Base-by-base conservation (phyloP, 768 basidiomycete genomes). In the Leucocoprinus sp. region DNA sequence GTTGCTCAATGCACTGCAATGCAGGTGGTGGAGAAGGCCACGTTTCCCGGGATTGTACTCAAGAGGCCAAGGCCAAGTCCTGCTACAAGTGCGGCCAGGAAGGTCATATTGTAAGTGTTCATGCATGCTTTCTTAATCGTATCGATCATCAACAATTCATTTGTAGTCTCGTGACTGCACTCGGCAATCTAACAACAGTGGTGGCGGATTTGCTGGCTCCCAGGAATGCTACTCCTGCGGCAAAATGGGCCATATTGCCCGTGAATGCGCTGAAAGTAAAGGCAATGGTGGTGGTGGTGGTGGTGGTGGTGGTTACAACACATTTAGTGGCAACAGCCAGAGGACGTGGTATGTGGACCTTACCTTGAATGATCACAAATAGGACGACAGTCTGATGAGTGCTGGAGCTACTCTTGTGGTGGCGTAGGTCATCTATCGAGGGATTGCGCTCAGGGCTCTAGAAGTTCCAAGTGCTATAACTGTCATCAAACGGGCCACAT, bases 61-160 rank as follows among this genome's bases (percentile, higher is more conserved):
- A 68, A 57, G 87, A 85, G 55, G 67, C 81, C 45, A 90, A 91
- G 64, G 72, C 87, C 48, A 93, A 91, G 63, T 68, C 82, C 2
- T 93, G 91, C 74, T 92, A 92, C 75, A 84, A 83, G 64, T 93
- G 90, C 60, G 80, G 80, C 24, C 71, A 73, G 54, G 83, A 84
- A 58, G 90, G 89, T 15, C 90, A 93, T 59, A 80, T 93, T 54
- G 88, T 91, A 50, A 59, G 80, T 72, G n/a, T 17, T 6, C 11
- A 8, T 9, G 18, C 6, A 12, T n/a, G 17, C 4, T 3, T 21
- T 26, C 1, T 21, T 48, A 18, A 41, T 42, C 17, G 21, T n/a
- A n/a, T n/a, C n/a, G n/a, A n/a, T n/a, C n/a, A n/a, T n/a, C n/a
- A n/a, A n/a, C n/a, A n/a, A n/a, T n/a, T n/a, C n/a, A n/a, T n/a